A percentile compares a stretch with the other conserved stretches of the same genome.
phyloP scores from a whole-genome alignment of 2,329 filamentous ascomycete species.

The Dactylellina cionopaga region DNA sequence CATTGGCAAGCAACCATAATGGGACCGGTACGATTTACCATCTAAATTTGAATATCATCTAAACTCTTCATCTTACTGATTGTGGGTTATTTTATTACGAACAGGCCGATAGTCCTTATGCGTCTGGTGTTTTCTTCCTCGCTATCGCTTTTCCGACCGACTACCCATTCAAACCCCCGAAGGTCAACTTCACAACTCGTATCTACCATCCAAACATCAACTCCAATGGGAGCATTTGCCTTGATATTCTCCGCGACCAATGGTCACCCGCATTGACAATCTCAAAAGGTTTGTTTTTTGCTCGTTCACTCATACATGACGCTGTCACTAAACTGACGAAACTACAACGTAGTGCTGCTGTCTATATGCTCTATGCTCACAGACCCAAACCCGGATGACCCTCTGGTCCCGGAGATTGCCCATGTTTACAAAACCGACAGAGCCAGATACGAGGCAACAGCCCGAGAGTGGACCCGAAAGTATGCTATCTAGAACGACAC shows the following conservation, averaged over 20 bases:
- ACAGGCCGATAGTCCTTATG: constrained; percentile 94
- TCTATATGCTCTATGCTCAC: constrained; percentile 99
- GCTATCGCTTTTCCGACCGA: constrained; percentile 99
- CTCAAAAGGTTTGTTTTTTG: constrained; percentile 79
- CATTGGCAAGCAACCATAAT: constrained; percentile 99
- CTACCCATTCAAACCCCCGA: constrained; percentile 99
- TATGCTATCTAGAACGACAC: constrained; percentile 79
- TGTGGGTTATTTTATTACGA: constrained; percentile 57
- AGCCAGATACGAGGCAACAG: constrained; percentile 92
- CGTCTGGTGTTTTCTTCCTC: constrained; percentile 98
- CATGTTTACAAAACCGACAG: constrained; percentile 99
- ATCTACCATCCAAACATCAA: constrained; percentile 99
- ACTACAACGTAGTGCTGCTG: constrained; percentile 75
- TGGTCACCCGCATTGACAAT: constrained; percentile 99
- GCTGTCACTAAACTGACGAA: background rate
- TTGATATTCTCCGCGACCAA: constrained; percentile 98
- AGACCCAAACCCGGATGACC: constrained; percentile 98
- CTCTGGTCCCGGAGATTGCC: constrained; percentile 97
- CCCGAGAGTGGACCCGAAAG: constrained; percentile 98
- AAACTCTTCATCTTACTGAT: constrained; percentile 3
- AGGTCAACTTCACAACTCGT: constrained; percentile 99
- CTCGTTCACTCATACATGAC: constrained; percentile 12
- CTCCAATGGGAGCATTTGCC: constrained; percentile 98
- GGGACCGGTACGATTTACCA: constrained; percentile 77
- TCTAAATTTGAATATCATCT: background rate